Percentiles rank a stretch among this genome's conserved stretches.
Conservation (phyloP, 2,329 filamentous ascomycete genomes). For the Fusarium miscanthi region DNA sequence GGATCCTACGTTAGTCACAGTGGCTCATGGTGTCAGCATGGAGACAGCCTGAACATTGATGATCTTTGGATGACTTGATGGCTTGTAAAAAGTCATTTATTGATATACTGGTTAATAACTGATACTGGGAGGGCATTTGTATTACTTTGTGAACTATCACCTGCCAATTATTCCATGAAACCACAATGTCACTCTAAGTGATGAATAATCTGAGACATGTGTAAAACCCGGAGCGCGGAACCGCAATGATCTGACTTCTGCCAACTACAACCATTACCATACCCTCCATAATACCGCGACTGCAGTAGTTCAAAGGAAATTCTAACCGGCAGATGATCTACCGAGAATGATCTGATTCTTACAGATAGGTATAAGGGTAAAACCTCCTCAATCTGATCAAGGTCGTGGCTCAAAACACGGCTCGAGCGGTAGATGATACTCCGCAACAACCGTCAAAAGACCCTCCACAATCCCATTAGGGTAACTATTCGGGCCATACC, state of each 20-base stretch:
- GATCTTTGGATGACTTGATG: neutral
- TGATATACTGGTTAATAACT: neutral
- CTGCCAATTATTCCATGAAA: neutral
- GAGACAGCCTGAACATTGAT: too few species aligned
- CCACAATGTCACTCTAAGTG: neutral
- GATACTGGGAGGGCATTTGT: fast-evolving
- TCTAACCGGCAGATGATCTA: neutral
- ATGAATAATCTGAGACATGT: neutral
- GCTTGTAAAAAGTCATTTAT: neutral
- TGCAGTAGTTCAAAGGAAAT: neutral
- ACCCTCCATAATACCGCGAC: neutral
- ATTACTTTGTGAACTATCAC: fast-evolving
- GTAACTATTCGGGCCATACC: neutral
- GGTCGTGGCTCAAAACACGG: neutral
- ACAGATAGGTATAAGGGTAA: too few species aligned
- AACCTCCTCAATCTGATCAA: fast-evolving
- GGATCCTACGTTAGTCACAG: neutral
- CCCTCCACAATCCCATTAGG: neutral
- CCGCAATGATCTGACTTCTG: neutral
- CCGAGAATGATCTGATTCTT: neutral
- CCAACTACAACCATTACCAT: neutral
- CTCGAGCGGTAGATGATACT: neutral
- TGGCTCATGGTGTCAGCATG: neutral
- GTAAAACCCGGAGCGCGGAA: neutral
- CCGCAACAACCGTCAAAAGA: neutral